Evolutionary conservation across 306 rosid genomes (phyloP).

Genomic region (Coriaria nepalensis): DNA sequence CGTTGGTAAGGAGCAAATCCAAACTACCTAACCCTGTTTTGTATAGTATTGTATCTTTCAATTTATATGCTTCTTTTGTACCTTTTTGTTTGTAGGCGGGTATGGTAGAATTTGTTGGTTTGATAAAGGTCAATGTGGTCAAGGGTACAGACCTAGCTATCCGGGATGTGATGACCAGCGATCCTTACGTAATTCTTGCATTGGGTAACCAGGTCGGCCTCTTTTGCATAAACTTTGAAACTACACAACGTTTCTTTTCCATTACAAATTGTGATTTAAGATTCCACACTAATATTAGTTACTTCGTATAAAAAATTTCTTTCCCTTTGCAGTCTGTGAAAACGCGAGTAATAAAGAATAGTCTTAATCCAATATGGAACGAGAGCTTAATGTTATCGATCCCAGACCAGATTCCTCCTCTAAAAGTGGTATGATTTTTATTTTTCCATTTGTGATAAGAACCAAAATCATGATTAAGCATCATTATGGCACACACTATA

Average conservation of each 20-base stretch:
- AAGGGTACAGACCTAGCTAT: conserved; percentile 76
- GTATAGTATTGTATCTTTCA: conserved; percentile 16
- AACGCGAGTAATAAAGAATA: conserved; percentile 80
- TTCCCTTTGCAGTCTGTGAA: conserved; percentile 68
- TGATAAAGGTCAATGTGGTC: conserved; percentile 81
- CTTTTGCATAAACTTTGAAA: conserved; percentile 12
- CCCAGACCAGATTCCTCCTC: conserved; percentile 76
- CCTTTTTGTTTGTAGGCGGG: conserved; percentile 59
- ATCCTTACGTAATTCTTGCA: conserved; percentile 83
- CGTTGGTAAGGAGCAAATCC: no score
- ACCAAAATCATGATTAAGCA: no score
- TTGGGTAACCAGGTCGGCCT: conserved; percentile 83
- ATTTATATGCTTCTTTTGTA: conserved; percentile 13
- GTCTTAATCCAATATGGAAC: conserved; percentile 87
- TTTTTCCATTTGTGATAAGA: neutral
- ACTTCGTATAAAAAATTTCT: conserved; percentile 8
- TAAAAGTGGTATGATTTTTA: conserved; percentile 59
- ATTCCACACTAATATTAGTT: conserved; percentile 1
- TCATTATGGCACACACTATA: no score
- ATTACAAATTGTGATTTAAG: neutral
- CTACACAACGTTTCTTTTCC: neutral
- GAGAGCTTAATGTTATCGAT: conserved; percentile 87
- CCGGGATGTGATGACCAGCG: conserved; percentile 77
- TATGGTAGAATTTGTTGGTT: conserved; percentile 91
- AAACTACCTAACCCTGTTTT: no score